Evolutionary conservation across 257 asterid species (phyloP).

Genomic region (Fraxinus cuspidata): DNA sequence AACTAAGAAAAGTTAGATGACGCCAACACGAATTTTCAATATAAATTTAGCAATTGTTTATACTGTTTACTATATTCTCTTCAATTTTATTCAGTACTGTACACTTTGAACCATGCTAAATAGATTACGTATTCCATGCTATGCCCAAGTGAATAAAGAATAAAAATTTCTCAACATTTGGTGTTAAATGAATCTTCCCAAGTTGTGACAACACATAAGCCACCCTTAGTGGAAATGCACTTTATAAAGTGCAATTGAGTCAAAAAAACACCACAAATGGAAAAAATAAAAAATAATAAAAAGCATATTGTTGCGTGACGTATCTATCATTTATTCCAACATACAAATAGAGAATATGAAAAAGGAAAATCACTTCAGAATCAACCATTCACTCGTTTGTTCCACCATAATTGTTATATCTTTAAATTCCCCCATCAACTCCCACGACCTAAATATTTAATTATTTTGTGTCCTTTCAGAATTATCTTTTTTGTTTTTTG

Average conservation of each 20-base stretch:
- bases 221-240: constrained; percentile 68
- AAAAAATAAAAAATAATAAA: background rate
- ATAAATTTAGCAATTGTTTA: too few species aligned
- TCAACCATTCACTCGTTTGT: constrained; percentile 29
- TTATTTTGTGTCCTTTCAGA: constrained; percentile 35
- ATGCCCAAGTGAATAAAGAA: constrained; percentile 24
- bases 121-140: background rate
- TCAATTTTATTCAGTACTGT: background rate
- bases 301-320: constrained; percentile 32
- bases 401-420: constrained; percentile 26
- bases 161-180: constrained; percentile 16
- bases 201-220: constrained; percentile 44
- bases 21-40: background rate
- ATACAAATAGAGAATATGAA: constrained; percentile 37
- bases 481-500: constrained; percentile 26
- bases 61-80: too few species aligned
- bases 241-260: constrained; percentile 44
- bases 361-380: constrained; percentile 49
- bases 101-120: background rate
- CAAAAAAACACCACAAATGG: constrained; percentile 17
- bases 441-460: constrained; percentile 32
- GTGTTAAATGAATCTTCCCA: constrained; percentile 29
- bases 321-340: constrained; percentile 26
- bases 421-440: constrained; percentile 36
- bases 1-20: too few species aligned